Evolutionary conservation across 345 rosid genomes (phyloP).

Genomic region (Euphorbia pulcherrima): DNA sequence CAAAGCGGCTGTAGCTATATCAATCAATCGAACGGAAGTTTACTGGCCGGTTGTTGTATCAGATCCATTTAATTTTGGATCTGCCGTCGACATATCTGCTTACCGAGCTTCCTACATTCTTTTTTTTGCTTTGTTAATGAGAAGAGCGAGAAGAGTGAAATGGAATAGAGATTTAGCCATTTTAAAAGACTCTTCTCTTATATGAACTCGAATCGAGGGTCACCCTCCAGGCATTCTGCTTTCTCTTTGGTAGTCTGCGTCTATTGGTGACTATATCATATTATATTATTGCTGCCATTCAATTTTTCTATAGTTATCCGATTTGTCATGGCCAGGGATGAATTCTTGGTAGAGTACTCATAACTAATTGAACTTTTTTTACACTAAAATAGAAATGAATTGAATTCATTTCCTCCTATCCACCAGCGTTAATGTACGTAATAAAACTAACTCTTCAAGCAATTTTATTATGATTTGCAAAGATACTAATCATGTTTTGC

Average conservation of each 20-base stretch:
- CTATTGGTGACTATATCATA: constrained; percentile 32
- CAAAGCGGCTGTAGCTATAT: constrained; percentile 69
- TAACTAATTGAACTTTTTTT: too few species aligned
- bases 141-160: constrained; percentile 38
- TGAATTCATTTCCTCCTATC: too few species aligned
- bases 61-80: constrained; percentile 22
- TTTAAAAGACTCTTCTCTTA: constrained; percentile 41
- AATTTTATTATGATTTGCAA: too few species aligned
- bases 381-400: too few species aligned
- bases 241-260: constrained; percentile 32
- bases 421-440: too few species aligned
- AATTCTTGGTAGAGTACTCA: too few species aligned
- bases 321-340: too few species aligned
- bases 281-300: too few species aligned
- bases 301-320: too few species aligned
- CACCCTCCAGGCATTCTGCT: constrained; percentile 47
- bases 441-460: too few species aligned
- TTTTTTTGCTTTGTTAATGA: constrained; percentile 17
- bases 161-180: constrained; percentile 33
- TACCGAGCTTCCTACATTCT: constrained; percentile 77
- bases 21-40: constrained; percentile 41
- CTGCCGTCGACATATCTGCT: constrained; percentile 63
- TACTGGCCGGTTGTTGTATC: constrained; percentile 72
- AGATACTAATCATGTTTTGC: too few species aligned
- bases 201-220: constrained; percentile 12